Base-by-base conservation (phyloP, 1,139 yeast species). In the Suhomyces maxii region DNA sequence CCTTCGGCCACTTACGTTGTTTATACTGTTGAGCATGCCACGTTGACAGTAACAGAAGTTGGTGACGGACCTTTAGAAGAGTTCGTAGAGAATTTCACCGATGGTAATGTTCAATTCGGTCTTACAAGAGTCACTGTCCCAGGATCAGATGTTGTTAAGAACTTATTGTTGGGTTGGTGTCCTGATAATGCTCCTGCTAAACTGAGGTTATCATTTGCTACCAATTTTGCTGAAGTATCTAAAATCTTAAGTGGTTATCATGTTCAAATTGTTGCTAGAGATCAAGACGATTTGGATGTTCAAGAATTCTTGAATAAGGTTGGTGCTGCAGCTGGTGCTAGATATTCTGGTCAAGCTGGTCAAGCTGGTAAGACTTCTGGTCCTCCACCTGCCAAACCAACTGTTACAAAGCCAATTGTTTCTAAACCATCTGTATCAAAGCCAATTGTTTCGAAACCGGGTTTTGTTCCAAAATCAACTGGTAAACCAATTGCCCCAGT, bases 181-280 rank as follows among this genome's bases (percentile, higher is more conserved):
- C 93, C 95, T 7, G 93, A 86, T 63, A 82, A 85, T 47, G 84
- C 91, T n/a, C 88, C 91, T 7, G 73, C 87, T 57, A 86, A 84
- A 63, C 76, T 84, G 35, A 77, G 89, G 58, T 79, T 88, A 48
- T 83, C 90, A 2, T 86, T 84, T 67, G 90, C 91, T 26, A 70
- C 82, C 53, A 86, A 86, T 65, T 84, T 86, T 56, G 89, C 89
- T 39, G 86, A 83, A 37, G 86, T 86, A 12, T 80, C 91, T 30
- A 81, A 76, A 49, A 73, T 83, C 25, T 76, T 86, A 57, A 77
- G 77, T 54, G 96, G 96, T 35, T 93, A 91, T 68, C 99, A 93
- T 63, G 91, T 93, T 46, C 98, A 93, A 68, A 84, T 95, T 54
- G 89, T 97, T 37, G 99, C 98, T n/a, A 82, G 98, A 68, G 95